Evolutionary conservation across 2,329 filamentous ascomycete genomes (phyloP).

Genomic region (Paracoccidioides lutzii): DNA sequence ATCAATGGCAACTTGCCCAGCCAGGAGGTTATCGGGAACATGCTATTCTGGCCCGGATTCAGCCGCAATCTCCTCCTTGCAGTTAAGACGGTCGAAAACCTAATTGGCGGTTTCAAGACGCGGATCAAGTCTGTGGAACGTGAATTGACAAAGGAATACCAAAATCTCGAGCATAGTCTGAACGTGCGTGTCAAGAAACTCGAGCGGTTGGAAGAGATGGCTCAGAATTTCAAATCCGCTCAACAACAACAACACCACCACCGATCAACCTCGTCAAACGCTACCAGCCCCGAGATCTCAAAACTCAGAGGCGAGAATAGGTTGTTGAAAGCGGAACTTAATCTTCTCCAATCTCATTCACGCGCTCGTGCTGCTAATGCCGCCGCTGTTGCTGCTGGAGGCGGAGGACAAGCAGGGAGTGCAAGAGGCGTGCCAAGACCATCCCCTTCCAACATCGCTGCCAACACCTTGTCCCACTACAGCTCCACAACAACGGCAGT

Average conservation of each 20-base stretch:
- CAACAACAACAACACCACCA: conserved; percentile 18
- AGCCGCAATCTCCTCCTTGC: conserved; percentile 79
- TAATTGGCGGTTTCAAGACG: conserved; percentile 63
- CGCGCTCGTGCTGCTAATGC: conserved; percentile 38
- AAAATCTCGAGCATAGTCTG: conserved; percentile 67
- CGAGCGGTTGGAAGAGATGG: conserved; percentile 69
- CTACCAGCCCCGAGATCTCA: conserved; percentile 40
- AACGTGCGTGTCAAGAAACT: conserved; percentile 71
- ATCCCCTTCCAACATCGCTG: conserved; percentile 21
- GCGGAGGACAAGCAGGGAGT: conserved; percentile 8
- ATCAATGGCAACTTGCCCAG: conserved; percentile 80
- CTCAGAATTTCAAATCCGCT: conserved; percentile 45
- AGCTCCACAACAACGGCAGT: conserved; percentile 32
- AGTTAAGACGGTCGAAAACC: conserved; percentile 71
- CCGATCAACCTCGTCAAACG: conserved; percentile 17
- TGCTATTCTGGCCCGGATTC: conserved; percentile 65
- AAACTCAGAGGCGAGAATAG: conserved; percentile 50
- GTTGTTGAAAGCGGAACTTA: conserved; percentile 46
- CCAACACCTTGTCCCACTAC: conserved; percentile 40
- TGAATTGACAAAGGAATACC: conserved; percentile 83
- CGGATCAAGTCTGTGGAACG: conserved; percentile 78
- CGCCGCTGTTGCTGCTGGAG: conserved; percentile 29
- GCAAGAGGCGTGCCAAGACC: conserved; percentile 14
- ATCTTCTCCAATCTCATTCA: conserved; percentile 56
- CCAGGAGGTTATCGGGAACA: conserved; percentile 71